Evolutionary conservation across 805 yeast genomes (phyloP).

Genomic region (Cephaloascus fragrans): DNA sequence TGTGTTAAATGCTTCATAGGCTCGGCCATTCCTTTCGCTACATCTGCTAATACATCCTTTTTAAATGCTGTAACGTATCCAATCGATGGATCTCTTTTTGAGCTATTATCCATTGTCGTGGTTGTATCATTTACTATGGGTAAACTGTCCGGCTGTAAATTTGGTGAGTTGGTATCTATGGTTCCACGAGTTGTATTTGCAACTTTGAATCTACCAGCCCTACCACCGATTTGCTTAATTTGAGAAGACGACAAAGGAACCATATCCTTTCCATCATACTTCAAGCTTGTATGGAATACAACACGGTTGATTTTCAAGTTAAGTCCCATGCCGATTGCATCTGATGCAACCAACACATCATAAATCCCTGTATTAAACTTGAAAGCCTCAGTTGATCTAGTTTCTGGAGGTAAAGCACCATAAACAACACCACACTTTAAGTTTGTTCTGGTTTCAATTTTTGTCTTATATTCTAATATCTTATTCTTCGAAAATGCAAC

Average conservation of each 20-base stretch:
- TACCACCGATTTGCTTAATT: slow-evolving; percentile 87
- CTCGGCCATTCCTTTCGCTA: slow-evolving; percentile 37
- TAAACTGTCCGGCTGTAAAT: background rate
- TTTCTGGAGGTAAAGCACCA: slow-evolving; percentile 95
- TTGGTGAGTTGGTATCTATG: slow-evolving; percentile 3
- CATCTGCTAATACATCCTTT: slow-evolving; percentile 28
- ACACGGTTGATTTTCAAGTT: slow-evolving; percentile 78
- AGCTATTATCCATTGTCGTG: no score
- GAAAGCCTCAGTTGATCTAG: slow-evolving; percentile 74
- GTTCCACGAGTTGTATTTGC: slow-evolving; percentile 16
- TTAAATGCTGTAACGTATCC: slow-evolving; percentile 47
- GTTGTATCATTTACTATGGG: background rate
- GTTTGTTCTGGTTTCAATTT: slow-evolving; percentile 54
- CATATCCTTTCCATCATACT: slow-evolving; percentile 57
- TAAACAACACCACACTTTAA: slow-evolving; percentile 80
- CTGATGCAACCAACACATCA: slow-evolving; percentile 87
- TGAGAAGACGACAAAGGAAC: slow-evolving; percentile 48
- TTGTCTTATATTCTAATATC: slow-evolving; percentile 59
- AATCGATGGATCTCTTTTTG: slow-evolving; percentile 1
- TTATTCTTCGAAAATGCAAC: slow-evolving; percentile 75
- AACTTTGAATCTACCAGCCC: slow-evolving; percentile 78
- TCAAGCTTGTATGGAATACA: slow-evolving; percentile 56
- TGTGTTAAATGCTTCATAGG: slow-evolving; percentile 42
- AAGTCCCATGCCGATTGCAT: slow-evolving; percentile 97
- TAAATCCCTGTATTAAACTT: slow-evolving; percentile 71